Evolutionary conservation across 208 protist genomes (phyloP).

Genomic region (Porcisia deanei): DNA sequence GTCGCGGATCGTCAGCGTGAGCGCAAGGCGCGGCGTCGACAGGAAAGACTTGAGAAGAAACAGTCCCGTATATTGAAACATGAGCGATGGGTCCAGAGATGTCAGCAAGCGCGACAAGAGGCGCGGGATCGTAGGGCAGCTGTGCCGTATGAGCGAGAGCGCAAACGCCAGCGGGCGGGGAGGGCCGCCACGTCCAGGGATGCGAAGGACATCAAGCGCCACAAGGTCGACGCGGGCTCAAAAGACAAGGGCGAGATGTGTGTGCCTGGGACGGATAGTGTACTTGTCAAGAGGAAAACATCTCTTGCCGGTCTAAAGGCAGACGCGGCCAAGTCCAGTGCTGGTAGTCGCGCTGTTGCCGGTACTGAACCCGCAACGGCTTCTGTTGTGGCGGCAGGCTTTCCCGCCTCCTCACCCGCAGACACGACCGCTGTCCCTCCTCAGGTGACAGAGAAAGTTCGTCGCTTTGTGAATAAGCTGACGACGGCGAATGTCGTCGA

Average conservation of each 20-base stretch:
- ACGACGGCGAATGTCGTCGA: constrained; percentile 76
- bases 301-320: not conserved
- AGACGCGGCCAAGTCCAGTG: not conserved
- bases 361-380: not conserved
- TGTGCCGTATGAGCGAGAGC: constrained; percentile 12
- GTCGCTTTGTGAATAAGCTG: constrained; percentile 76
- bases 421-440: constrained; percentile 24
- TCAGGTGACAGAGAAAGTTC: constrained; percentile 38
- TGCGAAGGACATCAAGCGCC: constrained; percentile 11
- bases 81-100: constrained; percentile 48
- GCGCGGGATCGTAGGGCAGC: constrained; percentile 14
- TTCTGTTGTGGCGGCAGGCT: not conserved
- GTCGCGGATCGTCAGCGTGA: constrained; percentile 47
- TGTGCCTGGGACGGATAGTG: not conserved
- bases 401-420: not conserved
- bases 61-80: constrained; percentile 58
- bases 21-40: constrained; percentile 64
- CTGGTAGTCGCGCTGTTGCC: not conserved
- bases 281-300: no score
- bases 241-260: not conserved
- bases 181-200: constrained; percentile 2
- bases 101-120: constrained; percentile 30
- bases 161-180: constrained; percentile 23
- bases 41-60: constrained; percentile 48
- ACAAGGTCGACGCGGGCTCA: constrained; percentile 3